Base-by-base conservation (phyloP, 83 land plant genomes). In the Thuja plicata region DNA sequence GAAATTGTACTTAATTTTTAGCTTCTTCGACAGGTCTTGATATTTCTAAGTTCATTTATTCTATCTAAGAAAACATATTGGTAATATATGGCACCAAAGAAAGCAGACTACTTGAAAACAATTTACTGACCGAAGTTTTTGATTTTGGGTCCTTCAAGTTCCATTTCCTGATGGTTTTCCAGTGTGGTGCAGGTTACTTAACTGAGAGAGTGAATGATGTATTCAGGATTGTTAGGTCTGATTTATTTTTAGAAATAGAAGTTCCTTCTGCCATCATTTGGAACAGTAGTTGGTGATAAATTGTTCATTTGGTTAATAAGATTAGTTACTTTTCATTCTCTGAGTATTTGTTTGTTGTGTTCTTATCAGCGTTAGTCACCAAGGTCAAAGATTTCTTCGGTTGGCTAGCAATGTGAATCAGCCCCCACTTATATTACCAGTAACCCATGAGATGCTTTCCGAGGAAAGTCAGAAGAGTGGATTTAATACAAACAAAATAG, bases 141-240 rank as follows among this genome's bases (percentile, higher is more conserved):
- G 17, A 7, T 52, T 16, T 84, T 37, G 4, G 32, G 32, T 52
- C 24, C 32, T 35, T 41, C 74, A 27, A 13, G 46, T 73, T 43
- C 48, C 52, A 41, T 46, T 5, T 32, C 46, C 81, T 88, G 60
- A 66, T 41, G 35, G 54, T 74, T 87, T 27, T 40, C 27, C 10
- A 50, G 86, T 66, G 54, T 87, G 90, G 32, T 88, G 88, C 97
- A 97, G 98, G 95, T 91, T 97, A 94, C 89, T 73, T 97, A 86
- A 90, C 84, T 35, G 98, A 97, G 73, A 91, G 50, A 16, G 41
- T 93, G 12, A 37, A n/a, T 16, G 94, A 91, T 88, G 81, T 92
- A n/a, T 97, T 88, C 90, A 93, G 95, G 87, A 89, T 82, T 24
- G 70, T 96, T 86, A 94, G 97, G 98, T 96, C 87, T 43, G 73